Percentiles rank a stretch among this genome's conserved stretches.
These are phyloP conservation scores for Pseudocercospora eumusae DNA, from an alignment of 2,329 filamentous ascomycete species.

Conservation along the genomic window DNA sequence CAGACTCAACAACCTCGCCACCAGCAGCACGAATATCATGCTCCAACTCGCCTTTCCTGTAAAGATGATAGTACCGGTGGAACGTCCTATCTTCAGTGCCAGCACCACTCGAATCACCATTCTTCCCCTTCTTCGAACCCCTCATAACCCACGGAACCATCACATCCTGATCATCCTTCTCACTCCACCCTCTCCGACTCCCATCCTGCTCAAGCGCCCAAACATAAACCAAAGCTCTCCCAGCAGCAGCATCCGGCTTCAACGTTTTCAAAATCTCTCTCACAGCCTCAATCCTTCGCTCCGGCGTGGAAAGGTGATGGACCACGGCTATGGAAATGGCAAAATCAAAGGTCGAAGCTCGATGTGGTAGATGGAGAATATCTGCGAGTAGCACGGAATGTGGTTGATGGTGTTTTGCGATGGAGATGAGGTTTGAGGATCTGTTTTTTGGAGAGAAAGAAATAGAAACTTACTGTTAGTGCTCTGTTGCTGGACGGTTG, in stretches of 20 bases:
- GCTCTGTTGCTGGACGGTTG: background rate
- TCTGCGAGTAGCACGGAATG: conserved; percentile 78
- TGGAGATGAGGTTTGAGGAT: conserved; percentile 59
- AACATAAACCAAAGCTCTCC: conserved; percentile 77
- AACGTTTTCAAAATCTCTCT: conserved; percentile 69
- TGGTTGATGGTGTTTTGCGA: conserved; percentile 59
- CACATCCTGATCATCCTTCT: conserved; percentile 80
- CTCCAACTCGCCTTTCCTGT: conserved; percentile 82
- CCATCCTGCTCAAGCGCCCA: conserved; percentile 92
- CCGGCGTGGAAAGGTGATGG: conserved; percentile 83
- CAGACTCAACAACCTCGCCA: conserved; percentile 72
- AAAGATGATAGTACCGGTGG: conserved; percentile 93
- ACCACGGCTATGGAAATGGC: conserved; percentile 92
- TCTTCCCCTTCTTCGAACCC: conserved; percentile 38
- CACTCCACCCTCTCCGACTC: conserved; percentile 86
- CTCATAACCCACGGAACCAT: conserved; percentile 92
- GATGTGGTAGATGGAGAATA: conserved; percentile 79
- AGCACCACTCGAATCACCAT: conserved; percentile 19
- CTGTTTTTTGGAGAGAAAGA: too few species aligned
- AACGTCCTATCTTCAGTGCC: conserved; percentile 58
- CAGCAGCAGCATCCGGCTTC: too few species aligned
- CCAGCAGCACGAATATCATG: conserved; percentile 73
- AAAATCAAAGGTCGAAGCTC: conserved; percentile 69
- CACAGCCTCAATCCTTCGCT: conserved; percentile 72
- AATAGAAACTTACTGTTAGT: conserved; percentile 28